A percentile compares a stretch with the other conserved stretches of the same genome.
These are phyloP conservation scores for Fusarium albidum DNA, from an alignment of 2,329 filamentous ascomycete species.

Conservation along the genomic window DNA sequence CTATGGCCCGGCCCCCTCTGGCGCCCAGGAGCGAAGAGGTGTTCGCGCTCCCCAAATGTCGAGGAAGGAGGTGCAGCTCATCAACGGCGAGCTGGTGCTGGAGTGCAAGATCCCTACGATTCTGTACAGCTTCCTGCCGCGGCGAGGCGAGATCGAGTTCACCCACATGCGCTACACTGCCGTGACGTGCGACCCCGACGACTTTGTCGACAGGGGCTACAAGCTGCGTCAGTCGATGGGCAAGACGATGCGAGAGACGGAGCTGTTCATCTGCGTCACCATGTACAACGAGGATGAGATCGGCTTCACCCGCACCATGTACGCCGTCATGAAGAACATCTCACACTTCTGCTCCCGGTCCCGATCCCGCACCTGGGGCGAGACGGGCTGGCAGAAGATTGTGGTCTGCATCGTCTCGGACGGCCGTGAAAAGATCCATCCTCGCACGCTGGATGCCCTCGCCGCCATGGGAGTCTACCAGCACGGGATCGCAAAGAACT, in stretches of 20 bases:
- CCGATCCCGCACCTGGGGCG: constrained; percentile 95
- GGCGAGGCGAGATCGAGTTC: constrained; percentile 93
- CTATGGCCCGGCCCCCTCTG: constrained; percentile 87
- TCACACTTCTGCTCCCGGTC: constrained; percentile 93
- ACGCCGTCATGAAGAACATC: constrained; percentile 98
- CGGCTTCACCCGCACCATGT: constrained; percentile 96
- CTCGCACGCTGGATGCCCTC: constrained; percentile 89
- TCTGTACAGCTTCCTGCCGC: constrained; percentile 93
- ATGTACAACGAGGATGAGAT: constrained; percentile 99
- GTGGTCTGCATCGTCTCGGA: constrained; percentile 97
- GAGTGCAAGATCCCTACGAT: constrained; percentile 99
- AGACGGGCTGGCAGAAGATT: constrained; percentile 98
- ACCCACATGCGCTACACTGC: constrained; percentile 99
- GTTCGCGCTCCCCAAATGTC: constrained; percentile 87
- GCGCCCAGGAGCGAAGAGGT: constrained; percentile 86
- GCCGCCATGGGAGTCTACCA: constrained; percentile 98
- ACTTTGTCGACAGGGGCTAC: constrained; percentile 89
- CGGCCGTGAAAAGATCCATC: constrained; percentile 88
- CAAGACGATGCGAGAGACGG: constrained; percentile 83
- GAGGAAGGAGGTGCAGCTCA: constrained; percentile 92
- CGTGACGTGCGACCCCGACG: constrained; percentile 96
- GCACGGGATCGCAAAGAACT: constrained; percentile 97
- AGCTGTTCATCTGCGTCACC: constrained; percentile 95
- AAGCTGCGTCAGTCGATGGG: constrained; percentile 93
- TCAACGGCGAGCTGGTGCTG: constrained; percentile 96